Percentiles rank a stretch among this genome's conserved stretches.
Conservation (phyloP, 2,329 filamentous ascomycete species). For the Arthrobotrys pseudoclavata region DNA sequence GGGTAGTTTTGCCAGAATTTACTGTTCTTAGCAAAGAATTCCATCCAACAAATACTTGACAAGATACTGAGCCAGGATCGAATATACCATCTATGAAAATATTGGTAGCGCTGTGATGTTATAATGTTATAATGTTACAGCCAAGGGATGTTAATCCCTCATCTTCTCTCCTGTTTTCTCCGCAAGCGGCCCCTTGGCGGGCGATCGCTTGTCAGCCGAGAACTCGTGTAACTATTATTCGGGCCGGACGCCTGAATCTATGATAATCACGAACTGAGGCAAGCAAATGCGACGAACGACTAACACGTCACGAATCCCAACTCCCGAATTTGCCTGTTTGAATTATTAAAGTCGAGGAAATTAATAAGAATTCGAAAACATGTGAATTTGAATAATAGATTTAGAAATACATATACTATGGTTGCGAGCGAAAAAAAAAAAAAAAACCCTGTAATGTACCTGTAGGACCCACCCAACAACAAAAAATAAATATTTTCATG, state of each 20-base stretch:
- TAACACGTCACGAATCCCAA: constrained; percentile 3
- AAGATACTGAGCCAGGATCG: constrained; percentile 11
- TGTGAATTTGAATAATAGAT: not conserved
- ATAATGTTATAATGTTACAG: constrained; percentile 53
- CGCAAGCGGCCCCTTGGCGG: constrained; percentile 23
- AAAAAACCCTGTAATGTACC: too few species aligned
- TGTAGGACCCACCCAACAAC: too few species aligned
- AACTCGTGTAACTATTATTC: constrained; percentile 35
- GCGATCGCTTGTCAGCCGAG: constrained; percentile 46
- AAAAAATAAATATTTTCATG: too few species aligned
- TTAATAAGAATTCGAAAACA: not conserved
- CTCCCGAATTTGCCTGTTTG: not conserved
- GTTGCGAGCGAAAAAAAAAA: too few species aligned
- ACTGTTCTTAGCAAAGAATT: constrained; percentile 4
- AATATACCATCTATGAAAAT: constrained; percentile 11
- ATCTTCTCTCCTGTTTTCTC: constrained; percentile 20
- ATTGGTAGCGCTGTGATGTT: not conserved
- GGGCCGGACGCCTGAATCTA: constrained; percentile 23
- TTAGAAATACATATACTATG: too few species aligned
- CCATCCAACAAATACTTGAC: not conserved
- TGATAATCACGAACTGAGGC: constrained; percentile 20
- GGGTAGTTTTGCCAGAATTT: constrained; percentile 37
- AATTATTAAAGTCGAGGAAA: not conserved
- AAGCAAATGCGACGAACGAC: constrained; percentile 27
- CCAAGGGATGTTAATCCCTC: constrained; percentile 53